A percentile compares a stretch with the other conserved stretches of the same genome.
Conservation (phyloP, 495 filamentous ascomycete species). For the Trichocladium antarcticum region DNA sequence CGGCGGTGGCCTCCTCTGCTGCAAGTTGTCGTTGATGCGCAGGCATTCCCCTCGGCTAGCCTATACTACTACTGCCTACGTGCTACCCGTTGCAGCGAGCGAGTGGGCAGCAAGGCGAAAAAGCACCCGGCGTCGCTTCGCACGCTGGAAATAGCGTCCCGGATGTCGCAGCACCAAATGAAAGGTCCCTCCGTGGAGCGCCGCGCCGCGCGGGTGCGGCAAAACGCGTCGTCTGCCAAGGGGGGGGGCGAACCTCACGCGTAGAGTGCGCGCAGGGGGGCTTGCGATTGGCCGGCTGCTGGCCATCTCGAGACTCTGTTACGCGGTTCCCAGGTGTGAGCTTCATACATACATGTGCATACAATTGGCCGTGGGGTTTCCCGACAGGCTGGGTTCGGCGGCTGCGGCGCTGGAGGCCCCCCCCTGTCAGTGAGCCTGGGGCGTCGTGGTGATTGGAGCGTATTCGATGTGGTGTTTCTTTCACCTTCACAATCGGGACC, state of each 20-base stretch:
- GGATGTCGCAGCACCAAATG: background rate
- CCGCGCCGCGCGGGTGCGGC: constrained; percentile 3
- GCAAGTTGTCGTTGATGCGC: too few relatives aligned
- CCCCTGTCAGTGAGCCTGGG: too few relatives aligned
- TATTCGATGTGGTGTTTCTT: background rate
- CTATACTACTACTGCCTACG: too few relatives aligned
- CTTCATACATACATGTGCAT: background rate
- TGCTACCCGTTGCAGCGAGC: background rate
- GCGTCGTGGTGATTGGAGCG: constrained; percentile 4
- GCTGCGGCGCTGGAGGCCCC: constrained; percentile 7
- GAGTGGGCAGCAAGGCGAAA: too few relatives aligned
- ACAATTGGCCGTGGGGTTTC: background rate
- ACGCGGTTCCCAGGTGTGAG: background rate
- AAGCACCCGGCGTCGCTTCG: background rate
- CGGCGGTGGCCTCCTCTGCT: too few relatives aligned
- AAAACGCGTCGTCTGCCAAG: background rate
- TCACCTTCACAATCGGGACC: too few relatives aligned
- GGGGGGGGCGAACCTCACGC: background rate
- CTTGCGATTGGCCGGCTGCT: constrained; percentile 1
- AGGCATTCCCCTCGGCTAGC: too few relatives aligned
- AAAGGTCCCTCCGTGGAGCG: background rate
- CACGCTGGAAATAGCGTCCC: background rate
- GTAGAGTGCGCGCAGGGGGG: constrained; percentile 8
- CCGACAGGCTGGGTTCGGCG: constrained; percentile 7
- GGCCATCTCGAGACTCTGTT: background rate